These are phyloP conservation scores for Fusarium nematophilum DNA, from an alignment of 2,329 filamentous ascomycete genomes.

Conservation along the genomic window DNA sequence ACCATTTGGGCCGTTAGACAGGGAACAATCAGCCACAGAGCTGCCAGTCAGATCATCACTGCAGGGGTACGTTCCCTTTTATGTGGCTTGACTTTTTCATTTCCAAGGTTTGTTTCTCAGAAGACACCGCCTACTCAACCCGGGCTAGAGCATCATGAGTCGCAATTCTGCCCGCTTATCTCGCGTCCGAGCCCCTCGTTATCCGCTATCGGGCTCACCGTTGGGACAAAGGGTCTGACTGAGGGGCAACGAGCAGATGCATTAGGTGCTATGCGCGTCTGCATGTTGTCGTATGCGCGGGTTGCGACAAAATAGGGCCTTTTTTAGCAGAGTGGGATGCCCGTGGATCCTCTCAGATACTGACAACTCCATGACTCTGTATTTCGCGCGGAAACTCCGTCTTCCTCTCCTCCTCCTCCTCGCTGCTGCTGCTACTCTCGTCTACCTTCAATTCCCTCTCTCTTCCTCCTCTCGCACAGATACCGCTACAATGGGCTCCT, in stretches of 20 bases:
- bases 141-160: not conserved
- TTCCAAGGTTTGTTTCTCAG: too few relatives aligned
- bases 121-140: slow-evolving; percentile 24
- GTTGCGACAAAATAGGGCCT: too few relatives aligned
- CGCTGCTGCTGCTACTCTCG: not conserved
- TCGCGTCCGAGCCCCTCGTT: slow-evolving; percentile 17
- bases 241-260: slow-evolving; percentile 12
- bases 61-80: not conserved
- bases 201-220: slow-evolving; percentile 38
- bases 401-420: slow-evolving; percentile 6
- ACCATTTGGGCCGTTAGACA: slow-evolving; percentile 12
- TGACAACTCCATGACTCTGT: slow-evolving; percentile 11
- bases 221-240: slow-evolving; percentile 26
- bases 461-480: too few relatives aligned
- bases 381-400: slow-evolving; percentile 8
- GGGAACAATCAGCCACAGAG: slow-evolving; percentile 25
- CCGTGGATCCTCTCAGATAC: not conserved
- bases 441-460: not conserved
- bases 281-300: too few relatives aligned
- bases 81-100: not conserved
- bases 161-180: slow-evolving; percentile 34
- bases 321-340: too few relatives aligned
- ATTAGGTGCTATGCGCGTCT: not conserved
- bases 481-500: slow-evolving; percentile 31
- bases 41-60: slow-evolving; percentile 28